phyloP scores from a whole-genome alignment of 2,329 filamentous ascomycete species.

The Phialophora chinensis region DNA sequence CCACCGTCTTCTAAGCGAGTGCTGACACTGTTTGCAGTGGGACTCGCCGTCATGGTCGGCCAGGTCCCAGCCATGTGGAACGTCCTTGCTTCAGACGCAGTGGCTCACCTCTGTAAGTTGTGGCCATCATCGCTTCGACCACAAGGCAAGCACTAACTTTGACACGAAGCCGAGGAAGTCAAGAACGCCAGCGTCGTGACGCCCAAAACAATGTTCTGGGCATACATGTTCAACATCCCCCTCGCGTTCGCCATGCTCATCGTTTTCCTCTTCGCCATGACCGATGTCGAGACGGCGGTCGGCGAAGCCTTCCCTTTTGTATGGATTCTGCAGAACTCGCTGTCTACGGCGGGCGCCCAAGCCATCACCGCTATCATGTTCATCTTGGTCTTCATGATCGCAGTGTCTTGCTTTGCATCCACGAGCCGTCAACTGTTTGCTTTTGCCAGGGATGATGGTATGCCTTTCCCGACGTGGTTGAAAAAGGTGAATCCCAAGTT shows the following conservation, averaged over 20 bases:
- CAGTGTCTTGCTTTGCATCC: conserved; percentile 47
- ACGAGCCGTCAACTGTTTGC: conserved; percentile 51
- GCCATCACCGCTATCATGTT: conserved; percentile 51
- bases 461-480: conserved; percentile 51
- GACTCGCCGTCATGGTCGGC: conserved; percentile 47
- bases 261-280: conserved; percentile 50
- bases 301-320: conserved; percentile 53
- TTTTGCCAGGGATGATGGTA: conserved; percentile 52
- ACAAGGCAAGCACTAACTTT: conserved; percentile 2
- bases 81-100: conserved; percentile 41
- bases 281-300: conserved; percentile 45
- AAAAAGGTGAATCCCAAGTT: conserved; percentile 30
- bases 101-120: conserved; percentile 44
- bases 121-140: background rate
- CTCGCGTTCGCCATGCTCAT: conserved; percentile 54
- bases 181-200: conserved; percentile 54
- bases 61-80: conserved; percentile 46
- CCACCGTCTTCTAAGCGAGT: background rate
- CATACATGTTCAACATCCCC: conserved; percentile 53
- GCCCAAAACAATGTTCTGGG: conserved; percentile 50
- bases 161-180: conserved; percentile 54
- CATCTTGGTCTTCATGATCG: conserved; percentile 47
- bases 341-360: conserved; percentile 41
- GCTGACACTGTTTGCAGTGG: conserved; percentile 36
- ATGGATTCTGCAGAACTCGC: conserved; percentile 52